phyloP scores from a whole-genome alignment of 495 filamentous ascomycete genomes.

The Aspergillus heteromorphus region DNA sequence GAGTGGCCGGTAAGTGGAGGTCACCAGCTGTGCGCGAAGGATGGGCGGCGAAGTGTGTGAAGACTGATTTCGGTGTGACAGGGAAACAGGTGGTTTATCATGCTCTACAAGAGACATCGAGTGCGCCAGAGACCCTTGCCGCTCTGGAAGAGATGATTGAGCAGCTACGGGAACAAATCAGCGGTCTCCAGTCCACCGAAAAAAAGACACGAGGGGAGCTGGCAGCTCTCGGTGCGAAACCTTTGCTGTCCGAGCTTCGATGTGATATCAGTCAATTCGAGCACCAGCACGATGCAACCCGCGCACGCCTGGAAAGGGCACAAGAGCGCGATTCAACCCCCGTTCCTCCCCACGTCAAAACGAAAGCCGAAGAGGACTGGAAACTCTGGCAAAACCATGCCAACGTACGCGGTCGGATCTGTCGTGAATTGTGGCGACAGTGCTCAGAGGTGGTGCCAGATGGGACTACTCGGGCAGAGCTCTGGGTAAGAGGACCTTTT shows the following conservation, averaged over 20 bases:
- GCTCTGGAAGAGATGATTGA: conserved; percentile 46
- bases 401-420: conserved; percentile 44
- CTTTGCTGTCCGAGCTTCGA: conserved; percentile 49
- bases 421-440: conserved; percentile 45
- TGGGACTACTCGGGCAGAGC: conserved; percentile 38
- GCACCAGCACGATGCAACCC: conserved; percentile 37
- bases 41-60: background rate
- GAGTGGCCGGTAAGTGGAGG: conserved; percentile 45
- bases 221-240: conserved; percentile 39
- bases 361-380: conserved; percentile 43
- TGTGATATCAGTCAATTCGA: conserved; percentile 41
- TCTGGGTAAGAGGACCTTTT: conserved; percentile 42
- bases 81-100: conserved; percentile 64
- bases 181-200: conserved; percentile 41
- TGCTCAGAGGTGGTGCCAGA: conserved; percentile 45
- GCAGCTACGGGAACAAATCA: conserved; percentile 45
- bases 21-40: background rate
- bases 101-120: conserved; percentile 45
- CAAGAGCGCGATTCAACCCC: conserved; percentile 24
- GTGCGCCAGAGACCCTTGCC: conserved; percentile 43
- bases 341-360: conserved; percentile 43
- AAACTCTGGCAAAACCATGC: conserved; percentile 47
- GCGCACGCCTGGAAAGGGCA: conserved; percentile 33
- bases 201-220: conserved; percentile 49
- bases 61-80: conserved; percentile 12